Evolutionary conservation across 2,329 filamentous ascomycete species (phyloP).

Genomic region (Clonostachys rhizophaga): DNA sequence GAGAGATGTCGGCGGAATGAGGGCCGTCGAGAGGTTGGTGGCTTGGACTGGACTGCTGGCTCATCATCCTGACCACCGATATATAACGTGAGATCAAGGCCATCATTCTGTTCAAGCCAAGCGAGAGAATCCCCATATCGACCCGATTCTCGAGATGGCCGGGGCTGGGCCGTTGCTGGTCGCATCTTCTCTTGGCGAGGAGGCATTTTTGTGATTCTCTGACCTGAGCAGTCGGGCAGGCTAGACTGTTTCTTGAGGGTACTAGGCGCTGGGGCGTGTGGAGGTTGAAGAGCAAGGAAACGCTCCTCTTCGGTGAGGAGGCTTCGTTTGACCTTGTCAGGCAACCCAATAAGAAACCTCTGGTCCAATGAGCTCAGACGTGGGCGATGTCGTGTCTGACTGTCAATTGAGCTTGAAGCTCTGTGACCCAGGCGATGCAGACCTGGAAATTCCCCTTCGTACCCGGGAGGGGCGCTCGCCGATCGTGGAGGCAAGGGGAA

Average conservation of each 20-base stretch:
- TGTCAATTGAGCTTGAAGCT: slow-evolving; percentile 11
- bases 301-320: slow-evolving; percentile 72
- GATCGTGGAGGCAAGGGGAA: neutral
- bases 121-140: too few relatives aligned
- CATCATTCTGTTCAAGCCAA: slow-evolving; percentile 70
- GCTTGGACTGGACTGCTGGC: slow-evolving; percentile 30
- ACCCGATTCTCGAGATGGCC: too few relatives aligned
- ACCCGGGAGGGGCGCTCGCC: neutral
- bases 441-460: neutral
- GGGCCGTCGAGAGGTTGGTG: slow-evolving; percentile 37
- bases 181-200: neutral
- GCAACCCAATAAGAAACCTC: slow-evolving; percentile 65
- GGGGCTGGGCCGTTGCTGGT: slow-evolving; percentile 25
- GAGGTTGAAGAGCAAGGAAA: slow-evolving; percentile 44
- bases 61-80: slow-evolving; percentile 67
- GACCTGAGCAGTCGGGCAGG: neutral
- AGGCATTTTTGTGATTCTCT: neutral
- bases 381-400: slow-evolving; percentile 16
- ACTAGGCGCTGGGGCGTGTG: slow-evolving; percentile 21
- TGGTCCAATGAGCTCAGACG: slow-evolving; percentile 49
- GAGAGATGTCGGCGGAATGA: slow-evolving; percentile 71
- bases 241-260: slow-evolving; percentile 8
- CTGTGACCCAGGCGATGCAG: neutral
- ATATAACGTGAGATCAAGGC: slow-evolving; percentile 62
- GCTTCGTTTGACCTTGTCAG: slow-evolving; percentile 67